Percentiles rank a stretch among this genome's conserved stretches.
Evolutionary conservation across 768 basidiomycete genomes (phyloP).

Genomic region (Macrolepiota dolichaula): DNA sequence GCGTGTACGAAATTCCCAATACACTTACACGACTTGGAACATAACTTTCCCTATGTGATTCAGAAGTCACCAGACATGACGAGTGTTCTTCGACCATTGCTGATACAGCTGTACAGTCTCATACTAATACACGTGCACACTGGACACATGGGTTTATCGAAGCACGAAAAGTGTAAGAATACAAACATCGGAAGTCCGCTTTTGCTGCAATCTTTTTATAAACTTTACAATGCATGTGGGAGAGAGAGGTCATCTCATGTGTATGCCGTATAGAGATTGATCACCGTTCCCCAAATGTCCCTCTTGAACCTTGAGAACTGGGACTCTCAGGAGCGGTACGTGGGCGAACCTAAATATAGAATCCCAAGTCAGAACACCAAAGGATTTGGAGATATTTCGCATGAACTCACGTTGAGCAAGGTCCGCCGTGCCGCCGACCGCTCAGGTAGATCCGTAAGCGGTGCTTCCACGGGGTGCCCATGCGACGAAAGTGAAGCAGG

Average conservation of each 20-base stretch:
- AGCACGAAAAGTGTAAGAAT: conserved; percentile 1
- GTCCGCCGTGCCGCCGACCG: neutral
- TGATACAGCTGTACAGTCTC: neutral
- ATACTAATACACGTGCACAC: conserved; percentile 8
- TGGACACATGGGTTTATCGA: neutral
- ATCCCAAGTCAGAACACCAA: neutral
- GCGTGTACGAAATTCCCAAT: conserved; percentile 5
- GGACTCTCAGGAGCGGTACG: conserved; percentile 2
- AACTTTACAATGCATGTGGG: neutral
- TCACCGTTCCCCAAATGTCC: neutral
- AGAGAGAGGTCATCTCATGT: neutral
- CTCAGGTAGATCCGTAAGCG: neutral
- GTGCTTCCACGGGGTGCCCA: neutral
- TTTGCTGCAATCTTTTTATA: neutral
- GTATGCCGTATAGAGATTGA: neutral
- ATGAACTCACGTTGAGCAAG: conserved; percentile 8
- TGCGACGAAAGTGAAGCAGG: conserved; percentile 10
- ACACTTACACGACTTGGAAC: neutral
- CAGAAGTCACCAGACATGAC: neutral
- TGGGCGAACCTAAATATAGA: conserved; percentile 6
- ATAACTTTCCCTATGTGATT: neutral
- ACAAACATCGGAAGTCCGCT: conserved; percentile 4
- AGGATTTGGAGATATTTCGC: neutral
- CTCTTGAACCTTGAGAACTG: neutral
- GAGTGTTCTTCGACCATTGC: neutral